Base-by-base conservation (phyloP, 176 grass and related monocot genomes). In the Saccharum officinarum region DNA sequence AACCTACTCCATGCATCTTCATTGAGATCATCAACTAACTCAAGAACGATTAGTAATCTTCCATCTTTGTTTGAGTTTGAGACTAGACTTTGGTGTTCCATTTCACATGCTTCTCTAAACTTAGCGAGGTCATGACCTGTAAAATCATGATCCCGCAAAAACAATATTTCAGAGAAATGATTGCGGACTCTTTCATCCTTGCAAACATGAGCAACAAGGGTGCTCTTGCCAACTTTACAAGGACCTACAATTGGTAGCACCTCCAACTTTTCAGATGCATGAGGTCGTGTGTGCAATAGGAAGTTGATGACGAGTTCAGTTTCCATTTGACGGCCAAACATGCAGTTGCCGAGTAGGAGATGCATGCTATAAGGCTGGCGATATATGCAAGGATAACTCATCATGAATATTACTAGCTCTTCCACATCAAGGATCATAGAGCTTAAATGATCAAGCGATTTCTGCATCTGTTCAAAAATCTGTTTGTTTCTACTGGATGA, bases 31-130 rank as follows among this genome's bases (percentile, higher is more conserved):
- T 1, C 23, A 40, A 1, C 10, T 0, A 44, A 0, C 4, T 83
- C 88, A 31, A 90, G 1, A 34, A 83, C 40, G 8, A 87, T 9
- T 17, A 90, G 25, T n/a, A 83, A 16, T 15, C 64, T 87, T 14
- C n/a, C 12, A 13, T 17, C 28, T 12, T 71, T 26, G 0, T 28
- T 63, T 1, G 1, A 54, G 2, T 54, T 12, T 22, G 8, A 20
- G 0, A 16, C 33, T 16, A 7, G 5, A 34, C 10, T 54, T 12
- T 34, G 7, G 11, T 33, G 15, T 10, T 74, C 26, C 26, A 10
- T 10, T 31, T 1, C 41, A 17, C 25, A 75, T 57, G 10, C 18
- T 76, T 38, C 10, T 37, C 10, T 57, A 0, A 37, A 15, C 22
- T 1, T 4, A 38, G 44, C 0, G 0, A 26, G 16, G 0, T 25